Percentiles rank a stretch among this genome's conserved stretches.
phyloP scores from a whole-genome alignment of 83 land plant genomes.

The Picea abies region DNA sequence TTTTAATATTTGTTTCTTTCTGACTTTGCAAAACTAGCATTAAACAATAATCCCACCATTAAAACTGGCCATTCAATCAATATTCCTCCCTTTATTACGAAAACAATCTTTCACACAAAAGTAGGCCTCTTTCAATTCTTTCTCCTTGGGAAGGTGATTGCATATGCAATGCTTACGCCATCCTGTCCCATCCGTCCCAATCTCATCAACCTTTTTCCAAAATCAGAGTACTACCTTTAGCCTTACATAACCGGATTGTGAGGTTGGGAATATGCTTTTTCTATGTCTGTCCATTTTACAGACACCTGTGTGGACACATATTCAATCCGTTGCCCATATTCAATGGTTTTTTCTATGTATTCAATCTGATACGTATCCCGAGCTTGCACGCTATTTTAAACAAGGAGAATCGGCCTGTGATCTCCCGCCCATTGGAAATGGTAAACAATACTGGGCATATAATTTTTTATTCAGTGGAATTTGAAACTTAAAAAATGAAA shows the following conservation, averaged over 20 bases:
- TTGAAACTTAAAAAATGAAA: not conserved
- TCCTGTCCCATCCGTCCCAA: constrained; percentile 12
- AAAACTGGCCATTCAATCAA: not conserved
- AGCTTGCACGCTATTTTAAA: constrained; percentile 6
- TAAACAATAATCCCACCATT: too few species aligned
- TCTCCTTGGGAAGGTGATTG: constrained; percentile 5
- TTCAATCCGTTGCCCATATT: not conserved
- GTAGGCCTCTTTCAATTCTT: constrained; percentile 12
- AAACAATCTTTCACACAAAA: constrained; percentile 19
- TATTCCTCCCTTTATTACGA: constrained; percentile 6
- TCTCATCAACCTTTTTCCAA: constrained; percentile 14
- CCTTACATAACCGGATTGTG: constrained; percentile 15
- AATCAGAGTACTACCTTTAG: constrained; percentile 13
- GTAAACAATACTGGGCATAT: not conserved
- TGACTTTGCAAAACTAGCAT: too few species aligned
- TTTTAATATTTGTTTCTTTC: too few species aligned
- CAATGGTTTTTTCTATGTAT: not conserved
- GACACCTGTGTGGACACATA: not conserved
- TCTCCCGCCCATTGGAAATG: not conserved
- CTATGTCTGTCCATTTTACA: constrained; percentile 7
- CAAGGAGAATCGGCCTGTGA: constrained; percentile 1
- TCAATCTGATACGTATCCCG: constrained; percentile 8
- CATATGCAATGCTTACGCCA: not conserved
- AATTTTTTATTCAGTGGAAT: not conserved
- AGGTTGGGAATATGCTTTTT: constrained; percentile 15